Evolutionary conservation across 371 early-diverging fungal species (phyloP).

Genomic region (Mortierella sp.): DNA sequence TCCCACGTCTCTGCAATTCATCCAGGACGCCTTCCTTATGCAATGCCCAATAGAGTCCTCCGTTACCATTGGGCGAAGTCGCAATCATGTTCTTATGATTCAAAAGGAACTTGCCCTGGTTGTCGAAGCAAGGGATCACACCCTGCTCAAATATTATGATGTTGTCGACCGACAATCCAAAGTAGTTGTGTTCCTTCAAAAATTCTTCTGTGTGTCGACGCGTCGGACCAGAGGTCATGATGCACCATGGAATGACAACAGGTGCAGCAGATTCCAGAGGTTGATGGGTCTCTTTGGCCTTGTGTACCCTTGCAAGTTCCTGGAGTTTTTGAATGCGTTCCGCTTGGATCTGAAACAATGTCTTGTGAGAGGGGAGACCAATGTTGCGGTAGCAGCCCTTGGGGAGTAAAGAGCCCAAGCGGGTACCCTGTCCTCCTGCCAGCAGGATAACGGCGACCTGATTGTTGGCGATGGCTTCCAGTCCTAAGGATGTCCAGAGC

Average conservation of each 20-base stretch:
- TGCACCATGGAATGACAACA: slow-evolving; percentile 81
- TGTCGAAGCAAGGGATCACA: slow-evolving; percentile 47
- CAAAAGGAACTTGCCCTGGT: slow-evolving; percentile 28
- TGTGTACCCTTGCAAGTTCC: slow-evolving; percentile 53
- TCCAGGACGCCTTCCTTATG: slow-evolving; percentile 70
- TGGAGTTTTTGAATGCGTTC: slow-evolving; percentile 76
- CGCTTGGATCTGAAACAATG: slow-evolving; percentile 83
- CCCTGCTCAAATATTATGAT: slow-evolving; percentile 82
- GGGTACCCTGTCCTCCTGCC: slow-evolving; percentile 74
- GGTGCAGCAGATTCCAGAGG: slow-evolving; percentile 11
- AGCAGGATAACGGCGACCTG: slow-evolving; percentile 70
- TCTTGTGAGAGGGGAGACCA: slow-evolving; percentile 73
- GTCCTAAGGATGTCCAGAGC: slow-evolving; percentile 58
- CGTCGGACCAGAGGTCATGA: slow-evolving; percentile 88
- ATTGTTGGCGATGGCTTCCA: slow-evolving; percentile 60
- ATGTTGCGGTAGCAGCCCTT: slow-evolving; percentile 74
- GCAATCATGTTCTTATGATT: slow-evolving; percentile 56
- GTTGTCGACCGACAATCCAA: slow-evolving; percentile 74
- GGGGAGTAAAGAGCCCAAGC: slow-evolving; percentile 66
- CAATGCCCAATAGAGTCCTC: slow-evolving; percentile 81
- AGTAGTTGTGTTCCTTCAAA: slow-evolving; percentile 73
- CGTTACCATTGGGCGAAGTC: slow-evolving; percentile 85
- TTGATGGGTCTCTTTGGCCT: slow-evolving; percentile 10
- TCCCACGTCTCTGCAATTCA: slow-evolving; percentile 65
- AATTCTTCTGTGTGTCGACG: slow-evolving; percentile 69